phyloP scores from a whole-genome alignment of 2,329 filamentous ascomycete species.

The Pyricularia sp. region DNA sequence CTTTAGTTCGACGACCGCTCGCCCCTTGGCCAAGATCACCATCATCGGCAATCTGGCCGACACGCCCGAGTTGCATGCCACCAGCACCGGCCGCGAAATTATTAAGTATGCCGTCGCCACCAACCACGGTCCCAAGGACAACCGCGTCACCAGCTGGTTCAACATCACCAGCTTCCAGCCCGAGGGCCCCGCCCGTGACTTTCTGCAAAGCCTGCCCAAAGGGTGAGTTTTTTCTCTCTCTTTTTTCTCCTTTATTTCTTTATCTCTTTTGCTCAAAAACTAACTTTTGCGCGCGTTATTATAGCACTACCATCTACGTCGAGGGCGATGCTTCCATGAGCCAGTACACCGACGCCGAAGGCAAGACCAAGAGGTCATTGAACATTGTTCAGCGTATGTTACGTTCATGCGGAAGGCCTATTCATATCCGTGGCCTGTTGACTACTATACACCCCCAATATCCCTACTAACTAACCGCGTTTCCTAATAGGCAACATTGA shows the following conservation, averaged over 20 bases:
- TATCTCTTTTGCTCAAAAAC: not conserved
- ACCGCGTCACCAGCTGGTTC: conserved; percentile 80
- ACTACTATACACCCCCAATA: not conserved
- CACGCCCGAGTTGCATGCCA: conserved; percentile 65
- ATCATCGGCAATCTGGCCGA: conserved; percentile 78
- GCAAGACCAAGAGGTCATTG: conserved; percentile 53
- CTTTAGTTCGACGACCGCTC: conserved; percentile 65
- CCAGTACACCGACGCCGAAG: conserved; percentile 59
- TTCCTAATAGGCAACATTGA: conserved; percentile 27
- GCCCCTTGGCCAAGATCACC: conserved; percentile 67
- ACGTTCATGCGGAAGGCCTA: not conserved
- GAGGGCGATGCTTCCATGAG: conserved; percentile 72
- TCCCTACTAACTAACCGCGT: not conserved
- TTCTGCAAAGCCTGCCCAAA: conserved; percentile 66
- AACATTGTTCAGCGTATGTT: conserved; percentile 73
- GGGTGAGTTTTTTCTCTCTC: conserved; percentile 51
- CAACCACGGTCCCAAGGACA: conserved; percentile 55
- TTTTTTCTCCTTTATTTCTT: not conserved
- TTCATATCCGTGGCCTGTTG: not conserved
- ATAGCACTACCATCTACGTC: conserved; percentile 67
- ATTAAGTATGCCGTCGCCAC: conserved; percentile 71
- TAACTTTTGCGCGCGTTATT: not conserved
- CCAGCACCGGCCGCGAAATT: conserved; percentile 62
- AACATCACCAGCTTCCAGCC: conserved; percentile 61
- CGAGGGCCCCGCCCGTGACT: conserved; percentile 62